phyloP scores from a whole-genome alignment of 2,329 filamentous ascomycete species.

The Clonostachys rosea region DNA sequence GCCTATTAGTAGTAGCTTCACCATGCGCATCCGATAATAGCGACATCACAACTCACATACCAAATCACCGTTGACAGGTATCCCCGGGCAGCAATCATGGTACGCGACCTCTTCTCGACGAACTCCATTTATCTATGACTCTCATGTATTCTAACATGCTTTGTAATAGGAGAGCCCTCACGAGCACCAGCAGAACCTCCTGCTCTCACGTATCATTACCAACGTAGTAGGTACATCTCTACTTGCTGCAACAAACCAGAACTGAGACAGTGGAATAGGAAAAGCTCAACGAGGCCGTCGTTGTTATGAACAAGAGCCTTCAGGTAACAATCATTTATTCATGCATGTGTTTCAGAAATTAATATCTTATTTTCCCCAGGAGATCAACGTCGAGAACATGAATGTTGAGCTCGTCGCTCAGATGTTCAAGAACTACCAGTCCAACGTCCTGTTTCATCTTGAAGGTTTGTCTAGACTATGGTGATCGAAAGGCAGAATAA shows the following conservation, averaged over 20 bases:
- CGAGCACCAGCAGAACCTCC: conserved; percentile 91
- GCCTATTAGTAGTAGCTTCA: too few relatives aligned
- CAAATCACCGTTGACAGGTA: too few relatives aligned
- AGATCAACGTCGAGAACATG: conserved; percentile 99
- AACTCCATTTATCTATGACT: too few relatives aligned
- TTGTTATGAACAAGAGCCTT: conserved; percentile 88
- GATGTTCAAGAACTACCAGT: conserved; percentile 99
- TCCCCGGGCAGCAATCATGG: too few relatives aligned
- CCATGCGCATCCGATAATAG: too few relatives aligned
- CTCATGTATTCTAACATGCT: neutral
- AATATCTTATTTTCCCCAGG: conserved; percentile 40
- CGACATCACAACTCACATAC: too few relatives aligned
- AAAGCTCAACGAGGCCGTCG: conserved; percentile 92
- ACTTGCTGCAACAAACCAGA: neutral
- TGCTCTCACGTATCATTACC: conserved; percentile 92
- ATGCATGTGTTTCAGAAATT: too few relatives aligned
- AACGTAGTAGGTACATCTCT: conserved; percentile 73
- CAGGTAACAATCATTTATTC: conserved; percentile 49
- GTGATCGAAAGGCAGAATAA: neutral
- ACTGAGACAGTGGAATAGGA: conserved; percentile 51
- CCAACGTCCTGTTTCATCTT: conserved; percentile 93
- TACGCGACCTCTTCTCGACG: too few relatives aligned
- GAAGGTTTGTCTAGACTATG: conserved; percentile 62
- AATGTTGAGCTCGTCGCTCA: conserved; percentile 96
- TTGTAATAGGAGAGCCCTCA: conserved; percentile 78